Evolutionary conservation across 768 basidiomycete genomes (phyloP).

Genomic region (Agaricus blazei): DNA sequence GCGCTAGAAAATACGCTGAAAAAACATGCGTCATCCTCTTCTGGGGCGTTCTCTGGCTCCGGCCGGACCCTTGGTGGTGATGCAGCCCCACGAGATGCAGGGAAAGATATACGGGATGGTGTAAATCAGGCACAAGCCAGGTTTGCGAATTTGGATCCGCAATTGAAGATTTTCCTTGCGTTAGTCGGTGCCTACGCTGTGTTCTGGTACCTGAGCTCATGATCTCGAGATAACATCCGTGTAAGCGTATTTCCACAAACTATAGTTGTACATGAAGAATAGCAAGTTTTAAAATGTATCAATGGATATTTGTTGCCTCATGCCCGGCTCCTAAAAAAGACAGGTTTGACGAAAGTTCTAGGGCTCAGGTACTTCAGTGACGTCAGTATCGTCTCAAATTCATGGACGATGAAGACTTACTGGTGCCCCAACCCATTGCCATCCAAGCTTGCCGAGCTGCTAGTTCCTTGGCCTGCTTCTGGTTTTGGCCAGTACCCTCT

Average conservation of each 20-base stretch:
- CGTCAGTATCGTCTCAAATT: background rate
- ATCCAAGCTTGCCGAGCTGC: constrained; percentile 57
- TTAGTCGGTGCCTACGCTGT: constrained; percentile 61
- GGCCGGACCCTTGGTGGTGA: constrained; percentile 63
- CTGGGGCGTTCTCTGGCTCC: constrained; percentile 58
- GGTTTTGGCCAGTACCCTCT: constrained; percentile 47
- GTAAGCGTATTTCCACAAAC: background rate
- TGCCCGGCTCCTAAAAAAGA: background rate
- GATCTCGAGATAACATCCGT: background rate
- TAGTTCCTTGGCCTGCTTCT: constrained; percentile 65
- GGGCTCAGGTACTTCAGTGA: background rate
- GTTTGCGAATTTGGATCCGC: constrained; percentile 55
- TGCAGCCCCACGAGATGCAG: constrained; percentile 28
- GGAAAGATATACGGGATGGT: constrained; percentile 26
- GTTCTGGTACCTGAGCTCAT: constrained; percentile 45
- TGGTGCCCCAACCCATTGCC: constrained; percentile 46
- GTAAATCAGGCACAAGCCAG: constrained; percentile 27
- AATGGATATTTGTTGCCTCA: constrained; percentile 8
- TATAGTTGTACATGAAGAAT: background rate
- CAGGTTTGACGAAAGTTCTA: background rate
- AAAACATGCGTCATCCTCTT: constrained; percentile 37
- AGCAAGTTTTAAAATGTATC: background rate
- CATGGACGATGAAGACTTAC: constrained; percentile 7
- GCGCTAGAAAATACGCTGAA: constrained; percentile 55
- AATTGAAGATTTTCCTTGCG: constrained; percentile 59